Evolutionary conservation across 2,329 filamentous ascomycete genomes (phyloP).

Genomic region (Colletotrichum sp.): DNA sequence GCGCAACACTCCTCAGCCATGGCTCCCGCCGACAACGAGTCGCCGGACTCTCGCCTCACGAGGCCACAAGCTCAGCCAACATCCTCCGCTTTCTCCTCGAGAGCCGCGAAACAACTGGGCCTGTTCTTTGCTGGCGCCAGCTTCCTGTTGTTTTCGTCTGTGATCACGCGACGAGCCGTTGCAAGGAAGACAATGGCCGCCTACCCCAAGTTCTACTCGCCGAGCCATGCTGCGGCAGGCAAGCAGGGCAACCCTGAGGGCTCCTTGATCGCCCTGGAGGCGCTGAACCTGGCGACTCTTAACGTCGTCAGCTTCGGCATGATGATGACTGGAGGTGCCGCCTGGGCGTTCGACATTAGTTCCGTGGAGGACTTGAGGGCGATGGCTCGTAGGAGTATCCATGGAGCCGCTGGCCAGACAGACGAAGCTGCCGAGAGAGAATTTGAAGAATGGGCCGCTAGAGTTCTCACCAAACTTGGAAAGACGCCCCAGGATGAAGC

Average conservation of each 20-base stretch:
- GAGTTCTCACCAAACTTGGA: constrained; percentile 58
- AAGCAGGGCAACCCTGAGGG: constrained; percentile 61
- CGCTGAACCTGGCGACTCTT: constrained; percentile 84
- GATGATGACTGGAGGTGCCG: constrained; percentile 73
- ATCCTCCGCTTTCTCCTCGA: constrained; percentile 12
- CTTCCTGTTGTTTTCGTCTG: constrained; percentile 75
- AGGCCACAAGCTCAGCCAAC: constrained; percentile 22
- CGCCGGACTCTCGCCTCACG: constrained; percentile 7
- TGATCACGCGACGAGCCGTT: constrained; percentile 75
- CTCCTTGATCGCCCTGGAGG: constrained; percentile 78
- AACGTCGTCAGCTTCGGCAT: constrained; percentile 81
- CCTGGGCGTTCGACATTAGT: constrained; percentile 81
- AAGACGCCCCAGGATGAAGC: constrained; percentile 28
- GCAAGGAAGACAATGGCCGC: constrained; percentile 64
- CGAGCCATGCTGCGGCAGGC: constrained; percentile 53
- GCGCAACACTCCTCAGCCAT: constrained; percentile 18
- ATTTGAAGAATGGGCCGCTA: constrained; percentile 66
- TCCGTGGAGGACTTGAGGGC: constrained; percentile 67
- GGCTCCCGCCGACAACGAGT: constrained; percentile 12
- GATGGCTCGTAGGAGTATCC: constrained; percentile 50
- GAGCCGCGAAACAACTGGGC: constrained; percentile 57
- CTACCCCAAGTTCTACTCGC: constrained; percentile 75
- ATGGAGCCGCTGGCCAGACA: constrained; percentile 32
- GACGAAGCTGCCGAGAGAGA: constrained; percentile 63
- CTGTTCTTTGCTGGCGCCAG: constrained; percentile 77